Evolutionary conservation across 2,329 filamentous ascomycete genomes (phyloP).

Genomic region (Cytospora chrysosperma): DNA sequence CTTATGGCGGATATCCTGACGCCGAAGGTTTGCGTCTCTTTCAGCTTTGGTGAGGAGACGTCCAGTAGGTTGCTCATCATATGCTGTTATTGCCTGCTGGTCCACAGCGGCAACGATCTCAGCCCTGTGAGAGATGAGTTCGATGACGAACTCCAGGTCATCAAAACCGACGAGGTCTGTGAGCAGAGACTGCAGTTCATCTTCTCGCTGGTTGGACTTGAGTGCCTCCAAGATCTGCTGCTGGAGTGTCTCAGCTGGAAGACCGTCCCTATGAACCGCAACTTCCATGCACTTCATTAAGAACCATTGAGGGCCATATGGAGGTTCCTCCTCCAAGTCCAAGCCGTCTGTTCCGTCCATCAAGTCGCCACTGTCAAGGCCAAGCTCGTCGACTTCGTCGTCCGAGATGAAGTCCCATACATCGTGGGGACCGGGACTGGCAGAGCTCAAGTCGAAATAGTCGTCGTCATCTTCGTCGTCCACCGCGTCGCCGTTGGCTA

Average conservation of each 20-base stretch:
- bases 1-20: slow-evolving; percentile 82
- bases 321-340: slow-evolving; percentile 24
- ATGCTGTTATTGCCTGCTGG: slow-evolving; percentile 33
- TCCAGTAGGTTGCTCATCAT: slow-evolving; percentile 30
- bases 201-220: slow-evolving; percentile 65
- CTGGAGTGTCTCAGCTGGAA: slow-evolving; percentile 69
- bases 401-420: slow-evolving; percentile 92
- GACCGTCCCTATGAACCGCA: slow-evolving; percentile 61
- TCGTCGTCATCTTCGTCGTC: slow-evolving; percentile 64
- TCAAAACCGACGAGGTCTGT: slow-evolving; percentile 91
- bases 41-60: slow-evolving; percentile 73
- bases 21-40: slow-evolving; percentile 73
- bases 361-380: slow-evolving; percentile 43
- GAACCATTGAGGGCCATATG: slow-evolving; percentile 70
- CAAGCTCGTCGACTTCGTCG: slow-evolving; percentile 61
- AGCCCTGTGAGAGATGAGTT: slow-evolving; percentile 75
- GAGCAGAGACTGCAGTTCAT: slow-evolving; percentile 86
- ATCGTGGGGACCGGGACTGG: slow-evolving; percentile 68
- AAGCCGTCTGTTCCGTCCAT: slow-evolving; percentile 37
- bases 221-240: slow-evolving; percentile 76
- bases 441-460: slow-evolving; percentile 50
- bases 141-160: slow-evolving; percentile 88
- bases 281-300: slow-evolving; percentile 65
- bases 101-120: slow-evolving; percentile 56
- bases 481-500: slow-evolving; percentile 42